phyloP scores from a whole-genome alignment of 306 rosid genomes.

The Senna siamea region DNA sequence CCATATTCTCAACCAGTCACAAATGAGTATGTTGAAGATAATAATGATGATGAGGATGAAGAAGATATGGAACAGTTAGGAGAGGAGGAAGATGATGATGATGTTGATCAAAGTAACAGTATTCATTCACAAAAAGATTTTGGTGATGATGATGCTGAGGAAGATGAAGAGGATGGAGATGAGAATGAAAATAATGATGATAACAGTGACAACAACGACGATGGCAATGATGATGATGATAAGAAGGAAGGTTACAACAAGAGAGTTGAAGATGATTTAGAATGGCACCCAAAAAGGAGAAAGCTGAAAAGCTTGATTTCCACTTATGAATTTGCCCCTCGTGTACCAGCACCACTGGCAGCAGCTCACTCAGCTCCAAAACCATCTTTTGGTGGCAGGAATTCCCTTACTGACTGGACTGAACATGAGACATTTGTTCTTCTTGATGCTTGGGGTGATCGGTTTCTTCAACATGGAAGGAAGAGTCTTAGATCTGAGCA shows the following conservation, averaged over 20 bases:
- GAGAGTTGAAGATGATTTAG: slow-evolving; percentile 54
- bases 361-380: slow-evolving; percentile 49
- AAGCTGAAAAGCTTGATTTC: slow-evolving; percentile 76
- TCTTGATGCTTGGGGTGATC: slow-evolving; percentile 88
- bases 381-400: slow-evolving; percentile 66
- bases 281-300: slow-evolving; percentile 69
- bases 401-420: slow-evolving; percentile 75
- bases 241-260: slow-evolving; percentile 38
- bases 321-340: slow-evolving; percentile 75
- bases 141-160: slow-evolving; percentile 35
- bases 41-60: slow-evolving; percentile 52
- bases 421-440: slow-evolving; percentile 77
- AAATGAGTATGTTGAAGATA: slow-evolving; percentile 46
- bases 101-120: slow-evolving; percentile 51
- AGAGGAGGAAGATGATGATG: slow-evolving; percentile 57
- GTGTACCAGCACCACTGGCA: slow-evolving; percentile 49
- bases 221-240: slow-evolving; percentile 32
- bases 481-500: slow-evolving; percentile 90
- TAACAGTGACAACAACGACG: slow-evolving; percentile 23
- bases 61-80: slow-evolving; percentile 54
- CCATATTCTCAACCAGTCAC: slow-evolving; percentile 47
- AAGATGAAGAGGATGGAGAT: slow-evolving; percentile 41
- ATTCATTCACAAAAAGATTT: slow-evolving; percentile 39
- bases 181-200: slow-evolving; percentile 44
- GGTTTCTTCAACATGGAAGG: slow-evolving; percentile 80